A percentile compares a stretch with the other conserved stretches of the same genome.
Conservation (phyloP, 2,329 filamentous ascomycete genomes). For the Paramyrothecium roridum region DNA sequence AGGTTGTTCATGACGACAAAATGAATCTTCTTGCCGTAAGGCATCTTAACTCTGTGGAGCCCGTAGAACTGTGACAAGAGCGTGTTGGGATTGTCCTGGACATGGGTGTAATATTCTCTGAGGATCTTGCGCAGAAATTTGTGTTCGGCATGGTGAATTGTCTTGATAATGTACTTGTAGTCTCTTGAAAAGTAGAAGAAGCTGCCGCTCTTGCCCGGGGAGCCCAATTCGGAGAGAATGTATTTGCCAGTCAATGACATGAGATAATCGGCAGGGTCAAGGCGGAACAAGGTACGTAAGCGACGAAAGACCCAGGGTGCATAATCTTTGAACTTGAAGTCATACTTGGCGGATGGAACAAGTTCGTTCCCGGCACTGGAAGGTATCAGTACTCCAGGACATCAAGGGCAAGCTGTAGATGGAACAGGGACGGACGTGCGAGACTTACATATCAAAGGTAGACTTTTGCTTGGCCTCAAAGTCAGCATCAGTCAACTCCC, state of each 20-base stretch:
- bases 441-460: slow-evolving; percentile 90
- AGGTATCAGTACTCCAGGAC: slow-evolving; percentile 8
- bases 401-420: background rate
- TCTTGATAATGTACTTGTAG: slow-evolving; percentile 99
- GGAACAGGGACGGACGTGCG: background rate
- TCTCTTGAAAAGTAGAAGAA: slow-evolving; percentile 99
- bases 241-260: slow-evolving; percentile 99
- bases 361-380: slow-evolving; percentile 88
- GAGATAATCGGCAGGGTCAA: slow-evolving; percentile 95
- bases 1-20: slow-evolving; percentile 99
- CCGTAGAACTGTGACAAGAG: slow-evolving; percentile 97
- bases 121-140: slow-evolving; percentile 81
- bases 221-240: slow-evolving; percentile 94
- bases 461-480: slow-evolving; percentile 96
- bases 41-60: slow-evolving; percentile 95
- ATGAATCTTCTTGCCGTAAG: slow-evolving; percentile 96
- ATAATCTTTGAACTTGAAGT: slow-evolving; percentile 99
- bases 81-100: slow-evolving; percentile 91
- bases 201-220: slow-evolving; percentile 95
- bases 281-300: slow-evolving; percentile 79
- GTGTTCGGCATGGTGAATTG: slow-evolving; percentile 93
- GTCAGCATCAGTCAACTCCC: slow-evolving; percentile 83
- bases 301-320: slow-evolving; percentile 99
- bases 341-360: slow-evolving; percentile 96
- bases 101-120: slow-evolving; percentile 91